phyloP scores from a whole-genome alignment of 2,329 filamentous ascomycete genomes.

The Botrytis elliptica region DNA sequence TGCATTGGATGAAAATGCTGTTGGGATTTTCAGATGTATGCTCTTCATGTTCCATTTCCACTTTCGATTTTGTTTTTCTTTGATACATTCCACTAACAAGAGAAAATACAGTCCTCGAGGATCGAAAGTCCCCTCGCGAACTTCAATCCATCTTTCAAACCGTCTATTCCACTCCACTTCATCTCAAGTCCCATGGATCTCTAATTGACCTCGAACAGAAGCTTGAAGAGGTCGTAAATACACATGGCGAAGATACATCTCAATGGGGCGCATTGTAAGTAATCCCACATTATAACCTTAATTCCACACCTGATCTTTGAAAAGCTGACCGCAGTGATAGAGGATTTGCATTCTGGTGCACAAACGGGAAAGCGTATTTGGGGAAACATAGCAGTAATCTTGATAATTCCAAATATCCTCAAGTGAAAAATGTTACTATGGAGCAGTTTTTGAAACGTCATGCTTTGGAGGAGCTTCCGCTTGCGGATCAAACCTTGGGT shows the following conservation, averaged over 20 bases:
- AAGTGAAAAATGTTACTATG: background rate
- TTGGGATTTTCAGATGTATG: background rate
- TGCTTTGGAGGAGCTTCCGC: background rate
- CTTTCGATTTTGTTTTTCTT: background rate
- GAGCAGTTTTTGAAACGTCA: background rate
- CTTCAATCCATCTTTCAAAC: too few species aligned
- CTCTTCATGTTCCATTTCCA: background rate
- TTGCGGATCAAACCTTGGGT: background rate
- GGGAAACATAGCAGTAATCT: background rate
- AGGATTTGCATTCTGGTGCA: background rate
- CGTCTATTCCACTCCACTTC: too few species aligned
- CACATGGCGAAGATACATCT: background rate
- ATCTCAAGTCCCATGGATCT: too few species aligned
- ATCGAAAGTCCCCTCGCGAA: background rate
- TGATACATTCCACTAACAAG: rapidly evolving
- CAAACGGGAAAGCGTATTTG: background rate
- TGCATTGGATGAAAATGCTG: background rate
- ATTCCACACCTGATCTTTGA: rapidly evolving
- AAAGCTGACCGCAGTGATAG: background rate
- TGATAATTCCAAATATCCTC: background rate
- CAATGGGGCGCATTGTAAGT: background rate
- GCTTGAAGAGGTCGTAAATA: too few species aligned
- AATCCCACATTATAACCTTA: background rate
- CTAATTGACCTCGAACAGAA: too few species aligned
- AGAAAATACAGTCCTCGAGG: background rate